phyloP scores from a whole-genome alignment of 1,284 basidiomycete genomes.

The Trichosporon sp. region DNA sequence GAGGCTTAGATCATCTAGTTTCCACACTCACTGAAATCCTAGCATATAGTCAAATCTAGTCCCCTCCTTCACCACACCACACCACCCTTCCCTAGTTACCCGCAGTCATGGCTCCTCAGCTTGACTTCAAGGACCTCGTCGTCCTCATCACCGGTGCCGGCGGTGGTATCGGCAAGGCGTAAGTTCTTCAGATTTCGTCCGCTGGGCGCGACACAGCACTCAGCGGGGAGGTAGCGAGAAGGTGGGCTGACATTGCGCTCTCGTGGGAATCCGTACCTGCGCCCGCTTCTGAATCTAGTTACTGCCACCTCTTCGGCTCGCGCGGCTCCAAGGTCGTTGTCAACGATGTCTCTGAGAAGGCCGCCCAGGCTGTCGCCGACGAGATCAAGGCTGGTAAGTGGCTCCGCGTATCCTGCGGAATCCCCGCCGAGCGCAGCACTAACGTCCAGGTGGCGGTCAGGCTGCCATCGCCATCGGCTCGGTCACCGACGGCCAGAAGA shows the following conservation, averaged over 20 bases:
- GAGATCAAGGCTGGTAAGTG: conserved; percentile 73
- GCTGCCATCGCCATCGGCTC: conserved; percentile 83
- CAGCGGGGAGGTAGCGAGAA: not conserved
- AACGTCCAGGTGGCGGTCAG: conserved; percentile 66
- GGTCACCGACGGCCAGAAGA: conserved; percentile 78
- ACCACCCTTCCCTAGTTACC: not conserved
- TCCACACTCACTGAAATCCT: not conserved
- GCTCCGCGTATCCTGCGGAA: not conserved
- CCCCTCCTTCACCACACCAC: not conserved
- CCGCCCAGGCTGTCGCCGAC: conserved; percentile 87
- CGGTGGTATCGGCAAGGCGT: conserved; percentile 88
- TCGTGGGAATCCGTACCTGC: not conserved
- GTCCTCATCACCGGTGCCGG: conserved; percentile 94
- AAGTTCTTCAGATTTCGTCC: not conserved
- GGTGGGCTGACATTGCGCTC: not conserved
- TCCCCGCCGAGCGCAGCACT: not conserved
- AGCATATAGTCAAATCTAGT: not conserved
- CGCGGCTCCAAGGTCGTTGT: conserved; percentile 91
- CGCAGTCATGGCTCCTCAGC: conserved; percentile 6
- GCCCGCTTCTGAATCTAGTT: conserved; percentile 54
- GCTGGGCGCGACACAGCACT: not conserved
- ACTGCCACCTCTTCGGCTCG: conserved; percentile 82
- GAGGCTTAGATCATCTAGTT: not conserved
- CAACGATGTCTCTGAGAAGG: conserved; percentile 83
- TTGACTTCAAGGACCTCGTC: conserved; percentile 78